Percentiles rank a stretch among this genome's conserved stretches.
These are phyloP conservation scores for Cudoniella acicularis DNA, from an alignment of 495 filamentous ascomycete genomes.

Conservation along the genomic window DNA sequence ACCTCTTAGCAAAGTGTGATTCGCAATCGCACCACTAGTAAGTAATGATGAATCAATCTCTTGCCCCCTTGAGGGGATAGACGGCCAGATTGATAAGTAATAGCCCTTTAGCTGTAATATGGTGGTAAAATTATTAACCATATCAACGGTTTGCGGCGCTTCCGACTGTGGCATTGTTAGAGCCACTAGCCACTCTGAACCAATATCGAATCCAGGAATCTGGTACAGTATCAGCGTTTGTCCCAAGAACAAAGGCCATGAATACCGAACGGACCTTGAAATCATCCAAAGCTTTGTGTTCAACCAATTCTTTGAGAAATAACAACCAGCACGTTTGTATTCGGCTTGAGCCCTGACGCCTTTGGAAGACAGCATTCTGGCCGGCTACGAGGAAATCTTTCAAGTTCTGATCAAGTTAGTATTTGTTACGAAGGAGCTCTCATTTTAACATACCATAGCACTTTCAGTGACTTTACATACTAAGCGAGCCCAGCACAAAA, in stretches of 20 bases:
- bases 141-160: neutral
- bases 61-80: neutral
- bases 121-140: neutral
- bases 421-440: neutral
- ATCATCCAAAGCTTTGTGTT: conserved; percentile 7
- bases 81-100: neutral
- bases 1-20: neutral
- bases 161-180: neutral
- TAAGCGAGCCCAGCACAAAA: conserved; percentile 7
- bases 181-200: conserved; percentile 8
- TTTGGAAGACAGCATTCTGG: conserved; percentile 12
- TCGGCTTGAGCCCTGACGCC: neutral
- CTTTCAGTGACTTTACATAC: conserved; percentile 5
- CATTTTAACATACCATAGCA: neutral
- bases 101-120: neutral
- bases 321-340: conserved; percentile 15
- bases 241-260: neutral
- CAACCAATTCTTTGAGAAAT: conserved; percentile 13
- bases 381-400: conserved; percentile 8
- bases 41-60: neutral
- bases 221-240: neutral
- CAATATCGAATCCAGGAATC: conserved; percentile 9
- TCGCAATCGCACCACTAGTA: neutral
- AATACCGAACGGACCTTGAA: neutral
- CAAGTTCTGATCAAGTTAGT: conserved; percentile 1